Evolutionary conservation across 2,329 filamentous ascomycete genomes (phyloP), one percentile per base, ranked within the genome.

Genomic region (Aspergillus sp.): DNA sequence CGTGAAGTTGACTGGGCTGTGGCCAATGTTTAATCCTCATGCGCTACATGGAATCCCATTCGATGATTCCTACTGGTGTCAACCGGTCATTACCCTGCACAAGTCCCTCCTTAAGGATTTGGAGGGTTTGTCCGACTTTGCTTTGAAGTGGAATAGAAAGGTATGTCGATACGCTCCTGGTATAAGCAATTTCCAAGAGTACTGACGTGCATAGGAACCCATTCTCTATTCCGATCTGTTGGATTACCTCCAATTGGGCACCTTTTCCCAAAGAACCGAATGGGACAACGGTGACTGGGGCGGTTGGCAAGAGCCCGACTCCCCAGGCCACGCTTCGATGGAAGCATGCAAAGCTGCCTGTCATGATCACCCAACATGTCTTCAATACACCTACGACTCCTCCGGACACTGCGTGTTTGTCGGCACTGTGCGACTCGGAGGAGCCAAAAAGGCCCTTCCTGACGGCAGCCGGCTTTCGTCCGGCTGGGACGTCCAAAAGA

Each of bases 1-100:
- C 1, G 64, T 78, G 7, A 52, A 61, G 4, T 42, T 78, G 45
- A 70, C 68, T 12, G 74, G 74, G 5, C 64, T 74, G 42, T 77
- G 69, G 65, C 74, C 74, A 3, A 61, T 75, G 58, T 76, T 76
- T 41, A 62, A 63, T 33, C 56, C 61, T n/a, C 75, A 79, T 48
- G 64, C 76, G 32, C 55, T 76, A 26, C 73, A 78, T 39, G 66
- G 68, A 3, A 68, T 77, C 27, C 73, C 74, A 0, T 76, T 72
- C 39, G 65, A 67, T 30, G 62, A 71, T 12, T 48, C 49, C n/a
- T 66, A 75, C 46, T 77, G 74, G 74, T 77, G 74, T 33, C 73
- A 76, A 49, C 74, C 74, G 2, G 68, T 71, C 1, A 52, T 77
- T 44, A 75, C 69, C 36, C 59, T 77, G 59, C 74, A 77, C 13